These are phyloP conservation scores for Ammopiptanthus mongolicus DNA, from an alignment of 306 rosid species.

Conservation along the genomic window DNA sequence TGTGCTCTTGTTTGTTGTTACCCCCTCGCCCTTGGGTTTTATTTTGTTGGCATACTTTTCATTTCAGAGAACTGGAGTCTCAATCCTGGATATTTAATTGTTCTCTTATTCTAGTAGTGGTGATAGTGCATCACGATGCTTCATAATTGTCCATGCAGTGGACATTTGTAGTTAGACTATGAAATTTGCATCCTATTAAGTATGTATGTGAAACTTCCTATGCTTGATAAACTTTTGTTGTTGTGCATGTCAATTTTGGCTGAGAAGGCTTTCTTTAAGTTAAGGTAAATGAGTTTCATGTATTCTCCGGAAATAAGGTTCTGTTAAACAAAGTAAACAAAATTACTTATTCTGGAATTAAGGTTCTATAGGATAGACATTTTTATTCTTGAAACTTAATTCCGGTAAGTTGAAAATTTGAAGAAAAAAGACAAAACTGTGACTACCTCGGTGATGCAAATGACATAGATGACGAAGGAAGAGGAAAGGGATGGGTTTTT, in stretches of 20 bases:
- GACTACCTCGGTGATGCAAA: too few relatives aligned
- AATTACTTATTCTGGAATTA: too few relatives aligned
- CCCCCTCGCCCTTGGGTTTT: background rate
- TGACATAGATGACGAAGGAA: too few relatives aligned
- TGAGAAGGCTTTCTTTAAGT: background rate
- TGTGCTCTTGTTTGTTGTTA: background rate
- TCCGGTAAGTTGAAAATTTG: too few relatives aligned
- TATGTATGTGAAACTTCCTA: background rate
- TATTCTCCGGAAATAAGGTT: too few relatives aligned
- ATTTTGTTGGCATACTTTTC: background rate
- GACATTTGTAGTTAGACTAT: slow-evolving; percentile 5
- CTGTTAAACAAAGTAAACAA: too few relatives aligned
- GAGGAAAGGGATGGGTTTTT: too few relatives aligned
- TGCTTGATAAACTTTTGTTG: background rate
- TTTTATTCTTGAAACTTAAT: too few relatives aligned
- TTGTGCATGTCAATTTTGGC: background rate
- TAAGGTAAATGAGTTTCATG: background rate
- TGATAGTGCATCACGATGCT: background rate
- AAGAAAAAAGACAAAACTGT: too few relatives aligned
- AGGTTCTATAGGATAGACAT: too few relatives aligned
- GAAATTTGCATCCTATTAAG: background rate
- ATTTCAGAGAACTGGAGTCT: slow-evolving; percentile 6
- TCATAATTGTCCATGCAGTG: background rate
- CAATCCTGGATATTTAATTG: background rate
- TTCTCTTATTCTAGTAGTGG: background rate